A percentile compares a stretch with the other conserved stretches of the same genome.
Conservation (phyloP, 2,329 filamentous ascomycete genomes). For the Phymatotrichopsis omnivora region DNA sequence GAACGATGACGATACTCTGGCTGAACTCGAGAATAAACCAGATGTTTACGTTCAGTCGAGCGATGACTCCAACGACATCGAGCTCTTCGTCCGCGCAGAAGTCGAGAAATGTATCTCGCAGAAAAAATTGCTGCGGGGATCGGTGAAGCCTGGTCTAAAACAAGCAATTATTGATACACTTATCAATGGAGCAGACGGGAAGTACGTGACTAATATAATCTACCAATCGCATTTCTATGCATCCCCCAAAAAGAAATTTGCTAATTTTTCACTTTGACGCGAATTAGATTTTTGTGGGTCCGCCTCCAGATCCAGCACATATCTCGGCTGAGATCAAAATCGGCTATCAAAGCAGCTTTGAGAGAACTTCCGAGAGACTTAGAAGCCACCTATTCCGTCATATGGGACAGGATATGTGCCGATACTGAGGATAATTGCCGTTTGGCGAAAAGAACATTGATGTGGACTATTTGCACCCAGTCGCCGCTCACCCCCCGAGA, state of each 20-base stretch:
- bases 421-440: background rate
- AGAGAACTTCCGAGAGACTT: background rate
- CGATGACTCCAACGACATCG: slow-evolving; percentile 11
- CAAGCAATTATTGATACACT: slow-evolving; percentile 4
- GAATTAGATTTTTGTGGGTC: slow-evolving; percentile 10
- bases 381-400: background rate
- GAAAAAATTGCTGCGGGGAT: slow-evolving; percentile 3
- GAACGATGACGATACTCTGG: slow-evolving; percentile 14
- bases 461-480: slow-evolving; percentile 2
- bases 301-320: slow-evolving; percentile 5
- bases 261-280: background rate
- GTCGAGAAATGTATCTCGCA: slow-evolving; percentile 6
- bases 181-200: slow-evolving; percentile 7
- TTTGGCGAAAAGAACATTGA: background rate
- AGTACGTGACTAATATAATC: too few relatives aligned
- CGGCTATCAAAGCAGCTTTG: background rate
- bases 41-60: slow-evolving; percentile 15
- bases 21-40: slow-evolving; percentile 3
- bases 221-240: too few relatives aligned
- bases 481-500: background rate
- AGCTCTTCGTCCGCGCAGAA: slow-evolving; percentile 3
- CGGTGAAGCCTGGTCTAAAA: background rate
- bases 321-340: background rate
- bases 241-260: background rate
- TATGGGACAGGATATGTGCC: background rate